Evolutionary conservation across 495 filamentous ascomycete genomes (phyloP), one percentile per base, ranked within the genome.

Genomic region (Recurvomyces mirabilis): DNA sequence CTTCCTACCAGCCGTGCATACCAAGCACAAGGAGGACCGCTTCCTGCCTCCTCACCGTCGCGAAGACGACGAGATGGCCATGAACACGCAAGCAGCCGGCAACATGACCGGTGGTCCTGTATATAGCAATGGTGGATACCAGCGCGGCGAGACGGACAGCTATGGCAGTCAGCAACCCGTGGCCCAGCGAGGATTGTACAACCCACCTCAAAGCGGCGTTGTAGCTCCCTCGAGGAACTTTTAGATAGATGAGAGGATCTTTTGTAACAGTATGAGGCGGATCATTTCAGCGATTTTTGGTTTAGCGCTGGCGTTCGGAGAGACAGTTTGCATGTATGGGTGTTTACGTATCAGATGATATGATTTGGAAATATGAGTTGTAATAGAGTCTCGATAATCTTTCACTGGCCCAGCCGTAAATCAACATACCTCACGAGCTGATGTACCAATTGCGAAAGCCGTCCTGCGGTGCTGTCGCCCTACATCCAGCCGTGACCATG

Each of bases 1-100:
- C 59, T 69, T 98, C 28, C 66, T 86, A 39, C 91, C 91, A 0
- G 85, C 87, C 15, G 70, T 82, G 1, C 68, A 73, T 12, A 84
- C 75, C 3, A 81, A 78, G 46, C 63, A 60, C 25, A 64, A 68
- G 40, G 38, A 65, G 40, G 51, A 47, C 34, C 45, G 51, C 26
- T 54, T 50, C 42, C n/a, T n/a, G n/a, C 44, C 43, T 5, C 44
- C 49, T 5, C 29, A 53, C 21, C 35, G 46, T 25, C 26, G 33
- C 3, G 32, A 18, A 5, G 38, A 51, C 28, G 49, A 52, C 19
- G 43, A 54, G 21, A 47, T 53, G 41, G 54, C 54, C 5, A 43
- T 39, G 35, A 41, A 26, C 24, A 50, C 41, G 18, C 41, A 53
- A 36, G 41, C 17, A 14, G 19, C 24, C 12, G 54, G 45, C 32